A percentile compares a stretch with the other conserved stretches of the same genome.
Conservation (phyloP, 106 monocot genomes). For the Platanthera zijinensis region DNA sequence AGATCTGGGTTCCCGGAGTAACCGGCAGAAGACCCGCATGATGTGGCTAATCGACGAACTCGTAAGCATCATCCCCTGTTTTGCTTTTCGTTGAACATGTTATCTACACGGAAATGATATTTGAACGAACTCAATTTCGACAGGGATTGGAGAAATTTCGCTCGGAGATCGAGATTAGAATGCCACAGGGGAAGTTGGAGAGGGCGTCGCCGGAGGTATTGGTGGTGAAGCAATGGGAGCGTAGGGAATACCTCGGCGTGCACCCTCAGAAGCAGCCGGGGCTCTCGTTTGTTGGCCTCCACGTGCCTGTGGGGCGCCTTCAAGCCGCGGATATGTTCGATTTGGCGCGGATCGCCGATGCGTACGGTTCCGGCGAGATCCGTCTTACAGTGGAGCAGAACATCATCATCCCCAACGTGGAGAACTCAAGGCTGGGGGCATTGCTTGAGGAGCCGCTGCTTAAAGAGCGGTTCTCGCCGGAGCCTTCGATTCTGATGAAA, state of each 20-base stretch:
- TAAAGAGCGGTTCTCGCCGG: conserved; percentile 39
- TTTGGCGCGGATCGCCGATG: conserved; percentile 66
- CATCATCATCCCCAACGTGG: conserved; percentile 69
- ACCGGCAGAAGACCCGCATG: conserved; percentile 93
- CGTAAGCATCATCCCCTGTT: conserved; percentile 26
- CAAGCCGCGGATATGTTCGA: conserved; percentile 79
- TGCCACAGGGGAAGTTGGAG: conserved; percentile 51
- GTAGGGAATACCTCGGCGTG: conserved; percentile 74
- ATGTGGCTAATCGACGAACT: conserved; percentile 99
- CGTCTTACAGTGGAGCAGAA: conserved; percentile 93
- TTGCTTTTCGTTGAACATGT: background rate
- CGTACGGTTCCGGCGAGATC: conserved; percentile 79
- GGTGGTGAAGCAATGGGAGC: conserved; percentile 49
- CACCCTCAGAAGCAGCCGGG: conserved; percentile 76
- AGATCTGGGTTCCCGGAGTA: conserved; percentile 83
- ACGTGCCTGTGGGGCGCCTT: conserved; percentile 72
- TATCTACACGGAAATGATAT: background rate
- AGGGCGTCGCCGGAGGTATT: conserved; percentile 55
- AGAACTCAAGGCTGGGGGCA: conserved; percentile 20
- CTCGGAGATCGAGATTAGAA: conserved; percentile 72
- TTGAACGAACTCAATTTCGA: background rate
- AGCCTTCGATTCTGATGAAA: conserved; percentile 59
- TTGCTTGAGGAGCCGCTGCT: conserved; percentile 65
- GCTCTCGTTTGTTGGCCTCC: conserved; percentile 73
- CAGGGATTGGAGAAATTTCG: conserved; percentile 85